Evolutionary conservation across 1,139 yeast genomes (phyloP), one percentile per base, ranked within the genome.

Genomic region (Diutina mesorugosa): DNA sequence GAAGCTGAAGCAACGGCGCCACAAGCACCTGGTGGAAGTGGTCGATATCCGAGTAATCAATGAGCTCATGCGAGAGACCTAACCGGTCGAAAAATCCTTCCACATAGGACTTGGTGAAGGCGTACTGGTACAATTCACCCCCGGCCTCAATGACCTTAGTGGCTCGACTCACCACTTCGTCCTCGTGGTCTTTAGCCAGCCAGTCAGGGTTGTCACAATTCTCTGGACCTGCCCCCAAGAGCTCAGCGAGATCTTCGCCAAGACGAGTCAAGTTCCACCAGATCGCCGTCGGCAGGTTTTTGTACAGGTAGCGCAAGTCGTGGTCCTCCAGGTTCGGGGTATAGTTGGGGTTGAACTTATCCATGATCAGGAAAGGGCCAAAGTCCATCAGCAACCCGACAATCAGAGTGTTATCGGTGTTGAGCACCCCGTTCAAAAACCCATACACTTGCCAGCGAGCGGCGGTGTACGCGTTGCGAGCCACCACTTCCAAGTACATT

Each of bases 401-500:
- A 7, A 93, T 76, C 0, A 97, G 89, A 0, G 97, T 90, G 66
- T 93, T 93, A 66, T 93, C 99, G 0, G 98, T 91, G 66, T 93
- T 93, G 59, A 93, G 73, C 2, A 93, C 99, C 6, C 99, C 99
- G 65, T 93, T 93, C 64, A 91, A 71, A 65, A 91, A 90, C 3
- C 97, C 98, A 68, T 90, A 91, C 0, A 85, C 79, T 67, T 93
- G 98, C 90, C 97, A 89, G 61, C 80, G 75, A 1, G 96, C 97
- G 1, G 90, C 85, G 30, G 90, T 79, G 52, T 72, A 69, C 0
- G 97, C 97, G 66, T 90, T 91, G 55, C 90, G 69, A 16, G 77
- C 71, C 1, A 87, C 81, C 6, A 86, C 81, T 63, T 88, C 93
- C 50, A 84, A 73, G 66, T 80, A 90, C 72, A 93, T 74, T 60